Percentiles rank a stretch among this genome's conserved stretches.
These are phyloP conservation scores for Phaeophleospora eucalypticola DNA, from an alignment of 2,329 filamentous ascomycete species.

Conservation along the genomic window DNA sequence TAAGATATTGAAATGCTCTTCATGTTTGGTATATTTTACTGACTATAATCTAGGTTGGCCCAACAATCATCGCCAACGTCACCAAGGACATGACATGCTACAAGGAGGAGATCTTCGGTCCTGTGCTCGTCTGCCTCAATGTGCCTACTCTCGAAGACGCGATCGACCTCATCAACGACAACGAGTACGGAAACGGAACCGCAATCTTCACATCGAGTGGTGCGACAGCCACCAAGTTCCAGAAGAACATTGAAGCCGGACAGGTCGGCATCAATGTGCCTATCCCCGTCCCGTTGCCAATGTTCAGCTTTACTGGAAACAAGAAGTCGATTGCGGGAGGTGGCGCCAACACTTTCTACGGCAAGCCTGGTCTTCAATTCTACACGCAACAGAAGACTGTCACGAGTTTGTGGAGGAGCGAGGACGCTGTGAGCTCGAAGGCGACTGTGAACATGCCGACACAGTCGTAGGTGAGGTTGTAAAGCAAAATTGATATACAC, in stretches of 20 bases:
- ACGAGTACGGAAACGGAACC: constrained; percentile 82
- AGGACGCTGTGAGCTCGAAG: constrained; percentile 81
- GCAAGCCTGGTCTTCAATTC: constrained; percentile 85
- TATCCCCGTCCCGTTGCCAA: constrained; percentile 56
- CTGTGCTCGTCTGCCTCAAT: constrained; percentile 76
- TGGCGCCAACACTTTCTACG: constrained; percentile 92
- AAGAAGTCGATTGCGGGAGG: constrained; percentile 89
- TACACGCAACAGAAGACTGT: constrained; percentile 99
- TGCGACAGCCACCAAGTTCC: constrained; percentile 72
- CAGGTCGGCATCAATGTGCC: constrained; percentile 84
- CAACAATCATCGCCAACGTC: constrained; percentile 78
- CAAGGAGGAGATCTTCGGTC: constrained; percentile 79
- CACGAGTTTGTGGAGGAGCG: constrained; percentile 80
- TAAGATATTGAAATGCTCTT: constrained; percentile 35
- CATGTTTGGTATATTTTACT: constrained; percentile 9
- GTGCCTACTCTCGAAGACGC: constrained; percentile 75
- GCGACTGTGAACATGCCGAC: constrained; percentile 86
- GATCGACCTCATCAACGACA: constrained; percentile 75
- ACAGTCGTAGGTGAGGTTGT: constrained; percentile 47
- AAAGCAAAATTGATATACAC: too few species aligned
- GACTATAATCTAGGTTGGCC: constrained; percentile 56
- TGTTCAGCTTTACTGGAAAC: constrained; percentile 53
- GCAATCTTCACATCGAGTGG: constrained; percentile 81
- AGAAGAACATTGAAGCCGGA: constrained; percentile 75
- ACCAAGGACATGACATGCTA: constrained; percentile 80